Evolutionary conservation across 441 rosid genomes (phyloP).

Genomic region (Populus hybrid): DNA sequence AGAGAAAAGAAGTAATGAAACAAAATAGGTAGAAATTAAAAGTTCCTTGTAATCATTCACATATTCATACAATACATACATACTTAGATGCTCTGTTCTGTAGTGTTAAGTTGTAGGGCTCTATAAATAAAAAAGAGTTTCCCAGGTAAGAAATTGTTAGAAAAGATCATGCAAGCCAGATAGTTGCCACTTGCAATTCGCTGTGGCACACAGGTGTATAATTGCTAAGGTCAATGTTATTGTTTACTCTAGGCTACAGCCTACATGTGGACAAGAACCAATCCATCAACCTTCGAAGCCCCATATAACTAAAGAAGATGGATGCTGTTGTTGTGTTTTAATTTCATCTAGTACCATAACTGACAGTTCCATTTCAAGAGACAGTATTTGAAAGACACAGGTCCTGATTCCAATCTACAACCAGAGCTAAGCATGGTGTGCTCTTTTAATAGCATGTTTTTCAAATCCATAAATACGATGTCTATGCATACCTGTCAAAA

Average conservation of each 20-base stretch:
- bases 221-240: neutral
- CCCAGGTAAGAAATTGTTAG: neutral
- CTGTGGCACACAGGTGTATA: neutral
- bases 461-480: neutral
- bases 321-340: neutral
- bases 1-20: too few species aligned
- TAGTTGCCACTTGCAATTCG: neutral
- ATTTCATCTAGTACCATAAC: neutral
- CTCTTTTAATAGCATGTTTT: neutral
- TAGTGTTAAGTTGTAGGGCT: neutral
- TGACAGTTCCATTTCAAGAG: neutral
- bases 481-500: slow-evolving; percentile 63
- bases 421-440: neutral
- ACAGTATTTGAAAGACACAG: neutral
- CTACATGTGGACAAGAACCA: neutral
- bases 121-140: neutral
- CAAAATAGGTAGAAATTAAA: neutral
- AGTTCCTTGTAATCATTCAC: neutral
- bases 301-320: neutral
- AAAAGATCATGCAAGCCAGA: neutral
- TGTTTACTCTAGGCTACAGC: neutral
- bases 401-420: slow-evolving; percentile 1
- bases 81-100: neutral
- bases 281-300: neutral
- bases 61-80: neutral